phyloP scores from a whole-genome alignment of 805 yeast species.

The Ogataea paraovalis region DNA sequence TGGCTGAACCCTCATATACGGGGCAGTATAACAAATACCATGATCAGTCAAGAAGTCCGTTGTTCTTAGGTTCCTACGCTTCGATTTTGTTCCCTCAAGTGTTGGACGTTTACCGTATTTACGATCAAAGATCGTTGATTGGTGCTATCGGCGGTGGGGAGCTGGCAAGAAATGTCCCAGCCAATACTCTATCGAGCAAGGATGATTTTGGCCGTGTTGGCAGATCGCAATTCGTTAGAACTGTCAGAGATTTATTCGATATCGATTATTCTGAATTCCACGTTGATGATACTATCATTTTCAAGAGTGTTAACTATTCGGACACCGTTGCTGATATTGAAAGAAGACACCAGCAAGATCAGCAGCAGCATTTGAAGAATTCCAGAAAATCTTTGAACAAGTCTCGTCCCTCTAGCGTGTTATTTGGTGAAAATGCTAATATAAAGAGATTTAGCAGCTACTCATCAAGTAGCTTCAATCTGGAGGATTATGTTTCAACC shows the following conservation, averaged over 20 bases:
- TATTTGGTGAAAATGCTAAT: conserved; percentile 29
- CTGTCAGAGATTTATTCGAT: conserved; percentile 61
- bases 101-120: conserved; percentile 52
- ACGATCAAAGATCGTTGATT: conserved; percentile 47
- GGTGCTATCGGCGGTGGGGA: conserved; percentile 49
- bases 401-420: conserved; percentile 32
- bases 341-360: not conserved
- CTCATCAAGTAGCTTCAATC: conserved; percentile 31
- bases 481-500: conserved; percentile 28
- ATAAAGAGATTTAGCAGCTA: conserved; percentile 32
- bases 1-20: conserved; percentile 54
- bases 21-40: conserved; percentile 43
- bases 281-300: conserved; percentile 50
- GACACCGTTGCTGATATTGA: conserved; percentile 32
- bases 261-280: conserved; percentile 55
- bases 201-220: conserved; percentile 13
- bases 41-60: conserved; percentile 48
- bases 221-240: conserved; percentile 48
- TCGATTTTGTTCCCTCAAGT: conserved; percentile 62
- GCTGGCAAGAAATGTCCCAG: conserved; percentile 2
- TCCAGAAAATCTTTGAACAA: conserved; percentile 7
- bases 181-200: not conserved
- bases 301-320: conserved; percentile 48
- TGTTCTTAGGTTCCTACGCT: conserved; percentile 57
- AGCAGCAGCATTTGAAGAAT: conserved; percentile 3